Base-by-base conservation (phyloP, 169 alveolate species). In the Neospora caninum region DNA sequence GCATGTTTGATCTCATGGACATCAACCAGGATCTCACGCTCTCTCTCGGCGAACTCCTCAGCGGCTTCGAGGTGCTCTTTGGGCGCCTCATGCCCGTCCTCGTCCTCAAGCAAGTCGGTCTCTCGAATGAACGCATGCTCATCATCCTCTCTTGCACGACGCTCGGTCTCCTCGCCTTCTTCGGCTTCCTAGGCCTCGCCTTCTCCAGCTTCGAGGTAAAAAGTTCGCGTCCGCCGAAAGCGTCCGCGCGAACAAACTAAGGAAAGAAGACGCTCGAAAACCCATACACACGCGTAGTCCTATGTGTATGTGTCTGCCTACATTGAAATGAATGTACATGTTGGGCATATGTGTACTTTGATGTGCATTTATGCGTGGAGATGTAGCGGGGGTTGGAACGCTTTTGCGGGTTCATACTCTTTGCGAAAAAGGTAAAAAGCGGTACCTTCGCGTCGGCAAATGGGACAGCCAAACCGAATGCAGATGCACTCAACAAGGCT, bases 1-100 rank as follows among this genome's bases (percentile, higher is more conserved):
- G 96, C 87, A 94, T 96, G 96, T 96, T 96, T 73, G 97, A 96
- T 34, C 92, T 94, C 22, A 94, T 96, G 97, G 97, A 96, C 69
- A 73, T 96, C 82, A 96, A 96, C 93, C 97, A 95, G 22, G 97
- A 96, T 73, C 87, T 91, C 78, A 91, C 95, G 27, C 92, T 96
- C 25, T 94, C 94, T 41, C 45, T 96, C 9, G 95, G 94, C 34
- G 97, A 96, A 84, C 78, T 96, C 38, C 92, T 96, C 73, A 95
- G 93, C 80, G 97, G 97, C 27, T 96, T 96, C 64, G 97, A 95
- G 73, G 95, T 96, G 41, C 91, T 96, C 25, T 94, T 96, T 80
- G 96, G 96, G 16, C 34, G 95, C n/a, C 92, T 94, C 91, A 82
- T 96, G 92, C 97, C 97, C 38, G 92, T 73, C 25, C 80, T 93